Percentiles rank a stretch among this genome's conserved stretches.
Conservation (phyloP, 2,329 filamentous ascomycete species). For the Xylariaceae sp. region DNA sequence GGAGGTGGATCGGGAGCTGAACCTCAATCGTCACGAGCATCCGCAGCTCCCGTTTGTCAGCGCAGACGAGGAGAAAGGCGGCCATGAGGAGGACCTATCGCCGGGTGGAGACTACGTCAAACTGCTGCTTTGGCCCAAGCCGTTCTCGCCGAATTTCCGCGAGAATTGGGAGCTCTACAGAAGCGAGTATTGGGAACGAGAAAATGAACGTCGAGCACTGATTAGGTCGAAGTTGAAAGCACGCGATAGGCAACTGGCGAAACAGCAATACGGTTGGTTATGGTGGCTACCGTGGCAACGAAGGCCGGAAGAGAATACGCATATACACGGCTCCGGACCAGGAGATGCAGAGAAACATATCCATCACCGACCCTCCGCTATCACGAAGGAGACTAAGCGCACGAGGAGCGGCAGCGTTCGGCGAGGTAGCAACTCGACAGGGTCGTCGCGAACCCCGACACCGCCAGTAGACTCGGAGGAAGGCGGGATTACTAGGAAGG, state of each 20-base stretch:
- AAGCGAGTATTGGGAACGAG: conserved; percentile 93
- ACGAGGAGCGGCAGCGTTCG: conserved; percentile 56
- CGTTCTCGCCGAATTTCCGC: conserved; percentile 90
- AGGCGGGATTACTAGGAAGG: conserved; percentile 43
- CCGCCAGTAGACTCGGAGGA: conserved; percentile 51
- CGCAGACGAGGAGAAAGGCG: conserved; percentile 62
- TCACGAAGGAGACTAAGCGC: conserved; percentile 51
- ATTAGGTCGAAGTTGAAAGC: conserved; percentile 71
- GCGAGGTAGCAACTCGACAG: conserved; percentile 52
- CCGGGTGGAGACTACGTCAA: conserved; percentile 91
- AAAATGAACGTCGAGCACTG: conserved; percentile 83
- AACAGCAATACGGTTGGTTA: conserved; percentile 71
- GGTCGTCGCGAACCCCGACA: conserved; percentile 54
- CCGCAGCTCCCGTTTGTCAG: conserved; percentile 44
- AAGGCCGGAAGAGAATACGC: conserved; percentile 35
- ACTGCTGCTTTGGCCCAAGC: conserved; percentile 86
- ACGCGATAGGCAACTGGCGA: conserved; percentile 68
- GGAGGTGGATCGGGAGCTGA: conserved; percentile 63
- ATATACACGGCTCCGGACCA: conserved; percentile 15
- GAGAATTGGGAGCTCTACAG: conserved; percentile 97
- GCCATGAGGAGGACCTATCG: conserved; percentile 87
- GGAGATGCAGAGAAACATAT: conserved; percentile 41
- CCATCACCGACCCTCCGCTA: conserved; percentile 46
- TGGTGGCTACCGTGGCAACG: conserved; percentile 83
- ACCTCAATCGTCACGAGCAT: conserved; percentile 47